Evolutionary conservation across 2,329 filamentous ascomycete genomes (phyloP).

Genomic region (Botrytis sinoallii): DNA sequence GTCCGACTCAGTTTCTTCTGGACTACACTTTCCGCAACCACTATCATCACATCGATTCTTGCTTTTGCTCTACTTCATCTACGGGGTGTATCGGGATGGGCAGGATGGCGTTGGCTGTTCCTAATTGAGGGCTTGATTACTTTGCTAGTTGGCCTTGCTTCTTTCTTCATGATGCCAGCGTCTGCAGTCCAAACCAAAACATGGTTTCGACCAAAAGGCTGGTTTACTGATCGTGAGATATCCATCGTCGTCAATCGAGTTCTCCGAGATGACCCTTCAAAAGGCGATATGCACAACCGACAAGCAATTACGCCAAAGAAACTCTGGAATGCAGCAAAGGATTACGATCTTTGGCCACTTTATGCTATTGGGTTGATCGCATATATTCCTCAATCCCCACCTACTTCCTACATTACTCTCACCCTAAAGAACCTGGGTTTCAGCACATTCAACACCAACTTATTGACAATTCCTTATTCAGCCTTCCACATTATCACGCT

Average conservation of each 20-base stretch:
- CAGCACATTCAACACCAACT: conserved; percentile 44
- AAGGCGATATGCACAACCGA: conserved; percentile 58
- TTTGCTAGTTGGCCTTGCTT: conserved; percentile 50
- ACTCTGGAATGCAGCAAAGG: conserved; percentile 52
- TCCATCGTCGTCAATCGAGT: conserved; percentile 65
- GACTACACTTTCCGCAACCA: conserved; percentile 54
- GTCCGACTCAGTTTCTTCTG: conserved; percentile 68
- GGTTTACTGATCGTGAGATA: conserved; percentile 61
- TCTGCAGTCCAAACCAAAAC: conserved; percentile 57
- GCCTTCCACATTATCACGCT: conserved; percentile 46
- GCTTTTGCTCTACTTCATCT: conserved; percentile 54
- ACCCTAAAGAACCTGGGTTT: conserved; percentile 42
- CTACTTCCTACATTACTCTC: conserved; percentile 52
- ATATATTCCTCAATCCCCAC: conserved; percentile 49
- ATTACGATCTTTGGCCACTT: conserved; percentile 60
- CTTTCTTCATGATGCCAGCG: conserved; percentile 56
- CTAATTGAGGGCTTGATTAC: conserved; percentile 56
- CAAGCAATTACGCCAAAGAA: conserved; percentile 50
- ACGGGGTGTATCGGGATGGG: conserved; percentile 49
- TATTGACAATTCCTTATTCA: conserved; percentile 46
- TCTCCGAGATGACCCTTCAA: conserved; percentile 47
- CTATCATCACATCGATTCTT: conserved; percentile 49
- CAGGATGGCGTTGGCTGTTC: conserved; percentile 54
- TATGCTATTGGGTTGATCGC: conserved; percentile 47
- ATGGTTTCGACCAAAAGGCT: conserved; percentile 56